These are phyloP conservation scores for Vitis rupestris DNA, from an alignment of 164 flowering plant species.

Conservation along the genomic window DNA sequence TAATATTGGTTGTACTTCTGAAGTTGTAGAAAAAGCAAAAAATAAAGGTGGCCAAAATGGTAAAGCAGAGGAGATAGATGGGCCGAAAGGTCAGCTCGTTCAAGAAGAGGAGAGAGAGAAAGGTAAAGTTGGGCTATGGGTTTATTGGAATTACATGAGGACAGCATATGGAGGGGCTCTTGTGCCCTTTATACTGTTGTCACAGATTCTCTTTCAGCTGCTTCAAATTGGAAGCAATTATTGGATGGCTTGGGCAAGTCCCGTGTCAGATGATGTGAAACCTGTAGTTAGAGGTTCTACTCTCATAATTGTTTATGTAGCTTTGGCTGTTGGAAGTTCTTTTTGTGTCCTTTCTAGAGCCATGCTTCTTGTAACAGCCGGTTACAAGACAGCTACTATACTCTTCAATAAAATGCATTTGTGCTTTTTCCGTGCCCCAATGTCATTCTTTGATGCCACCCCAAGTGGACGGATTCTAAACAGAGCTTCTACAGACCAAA, in stretches of 20 bases:
- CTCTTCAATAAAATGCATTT: constrained; percentile 65
- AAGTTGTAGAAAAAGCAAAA: constrained; percentile 19
- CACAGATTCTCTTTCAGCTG: constrained; percentile 39
- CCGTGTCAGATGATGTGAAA: constrained; percentile 32
- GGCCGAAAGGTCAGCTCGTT: constrained; percentile 47
- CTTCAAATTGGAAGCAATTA: constrained; percentile 74
- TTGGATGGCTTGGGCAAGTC: constrained; percentile 84
- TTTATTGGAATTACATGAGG: constrained; percentile 65
- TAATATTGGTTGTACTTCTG: neutral
- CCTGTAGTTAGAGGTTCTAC: constrained; percentile 36
- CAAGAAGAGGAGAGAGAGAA: constrained; percentile 80
- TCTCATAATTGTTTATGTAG: constrained; percentile 49
- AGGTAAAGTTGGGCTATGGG: constrained; percentile 56
- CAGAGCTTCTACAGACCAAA: constrained; percentile 76
- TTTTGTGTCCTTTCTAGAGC: constrained; percentile 48
- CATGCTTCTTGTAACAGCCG: constrained; percentile 37
- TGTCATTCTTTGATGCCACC: constrained; percentile 81
- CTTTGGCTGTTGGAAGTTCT: constrained; percentile 51
- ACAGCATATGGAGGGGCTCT: constrained; percentile 58
- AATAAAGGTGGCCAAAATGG: constrained; percentile 18
- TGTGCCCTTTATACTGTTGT: constrained; percentile 49
- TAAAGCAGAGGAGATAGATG: constrained; percentile 32
- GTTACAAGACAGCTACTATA: constrained; percentile 50
- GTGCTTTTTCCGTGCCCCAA: constrained; percentile 64
- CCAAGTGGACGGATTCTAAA: constrained; percentile 72